Base-by-base conservation (phyloP, 2,329 filamentous ascomycete species). In the Xylaria sp. region DNA sequence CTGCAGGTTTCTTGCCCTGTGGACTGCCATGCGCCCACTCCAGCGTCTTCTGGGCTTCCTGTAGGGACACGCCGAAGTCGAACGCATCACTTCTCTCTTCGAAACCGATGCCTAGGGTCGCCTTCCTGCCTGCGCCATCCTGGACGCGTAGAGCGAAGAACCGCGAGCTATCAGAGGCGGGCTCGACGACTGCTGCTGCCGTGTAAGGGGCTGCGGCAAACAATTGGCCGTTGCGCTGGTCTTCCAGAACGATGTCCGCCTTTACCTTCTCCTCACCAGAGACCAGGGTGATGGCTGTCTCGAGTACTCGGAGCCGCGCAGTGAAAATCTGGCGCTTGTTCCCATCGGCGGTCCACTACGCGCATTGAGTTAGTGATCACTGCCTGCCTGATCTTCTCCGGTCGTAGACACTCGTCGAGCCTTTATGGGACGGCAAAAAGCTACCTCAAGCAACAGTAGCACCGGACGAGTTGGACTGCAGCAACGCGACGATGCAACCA, bases 151-250 rank as follows among this genome's bases (percentile, higher is more conserved):
- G 77, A 5, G 93, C 93, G 76, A 97, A 97, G 84, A 97, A 97
- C 38, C 93, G 87, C 67, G 87, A 90, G 75, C 89, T 92, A 77
- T 97, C 93, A 25, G 92, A 82, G 22, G 92, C 92, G 71, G 92
- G 87, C 80, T 96, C 92, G 53, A 97, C 92, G 6, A 86, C 87
- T 20, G 83, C 83, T 1, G 84, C 77, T 27, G 84, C 81, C 0
- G 87, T 89, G 79, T 96, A 97, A 0, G 94, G 93, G 0, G 91
- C 91, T 0, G 92, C 93, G 51, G 93, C 93, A 78, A 97, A 97
- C 25, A 97, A 84, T 73, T 92, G 87, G 31, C 91, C 92, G 0
- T 83, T 89, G 27, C 84, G 83, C 3, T 89, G 81, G 77, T 97
- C 93, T 77, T 97, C 93, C 53, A 97, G 87, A 31, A 96, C 83